phyloP scores from a whole-genome alignment of 352 stramenopile genomes.

The Achlya hypogyna region DNA sequence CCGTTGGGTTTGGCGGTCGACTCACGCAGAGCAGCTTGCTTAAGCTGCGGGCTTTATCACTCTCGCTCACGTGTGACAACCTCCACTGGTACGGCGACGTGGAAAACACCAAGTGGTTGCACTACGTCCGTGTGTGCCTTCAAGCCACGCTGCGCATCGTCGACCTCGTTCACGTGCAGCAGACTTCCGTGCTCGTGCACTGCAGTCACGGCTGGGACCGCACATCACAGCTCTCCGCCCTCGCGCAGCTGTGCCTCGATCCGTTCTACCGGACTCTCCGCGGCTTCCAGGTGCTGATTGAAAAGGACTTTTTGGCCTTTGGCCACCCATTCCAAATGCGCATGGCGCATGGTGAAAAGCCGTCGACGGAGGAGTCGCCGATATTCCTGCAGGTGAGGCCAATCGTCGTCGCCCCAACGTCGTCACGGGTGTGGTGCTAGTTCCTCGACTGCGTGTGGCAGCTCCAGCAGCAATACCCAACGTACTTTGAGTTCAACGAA shows the following conservation, averaged over 20 bases:
- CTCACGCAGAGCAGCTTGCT: slow-evolving; percentile 38
- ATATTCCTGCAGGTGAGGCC: slow-evolving; percentile 44
- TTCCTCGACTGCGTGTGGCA: slow-evolving; percentile 79
- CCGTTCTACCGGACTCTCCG: slow-evolving; percentile 72
- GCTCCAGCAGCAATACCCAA: slow-evolving; percentile 88
- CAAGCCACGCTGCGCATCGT: slow-evolving; percentile 87
- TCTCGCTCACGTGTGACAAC: slow-evolving; percentile 84
- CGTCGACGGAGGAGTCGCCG: slow-evolving; percentile 67
- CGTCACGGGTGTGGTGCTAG: too few species aligned
- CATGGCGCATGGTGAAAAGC: slow-evolving; percentile 64
- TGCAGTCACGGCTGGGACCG: slow-evolving; percentile 84
- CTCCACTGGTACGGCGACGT: slow-evolving; percentile 87
- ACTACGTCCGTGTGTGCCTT: slow-evolving; percentile 91
- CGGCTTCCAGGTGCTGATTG: slow-evolving; percentile 71
- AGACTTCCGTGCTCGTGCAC: slow-evolving; percentile 70
- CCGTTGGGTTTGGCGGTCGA: not conserved
- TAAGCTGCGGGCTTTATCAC: slow-evolving; percentile 56
- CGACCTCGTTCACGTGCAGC: slow-evolving; percentile 84
- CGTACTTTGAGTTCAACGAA: slow-evolving; percentile 98
- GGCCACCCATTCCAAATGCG: slow-evolving; percentile 76
- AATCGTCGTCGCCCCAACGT: too few species aligned
- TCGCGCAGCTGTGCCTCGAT: slow-evolving; percentile 56
- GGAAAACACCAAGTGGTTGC: slow-evolving; percentile 96
- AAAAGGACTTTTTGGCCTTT: slow-evolving; percentile 81
- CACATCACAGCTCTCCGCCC: slow-evolving; percentile 75